Percentiles rank a stretch among this genome's conserved stretches.
These are phyloP conservation scores for Diaporthe destruens DNA, from an alignment of 2,329 filamentous ascomycete genomes.

Conservation along the genomic window DNA sequence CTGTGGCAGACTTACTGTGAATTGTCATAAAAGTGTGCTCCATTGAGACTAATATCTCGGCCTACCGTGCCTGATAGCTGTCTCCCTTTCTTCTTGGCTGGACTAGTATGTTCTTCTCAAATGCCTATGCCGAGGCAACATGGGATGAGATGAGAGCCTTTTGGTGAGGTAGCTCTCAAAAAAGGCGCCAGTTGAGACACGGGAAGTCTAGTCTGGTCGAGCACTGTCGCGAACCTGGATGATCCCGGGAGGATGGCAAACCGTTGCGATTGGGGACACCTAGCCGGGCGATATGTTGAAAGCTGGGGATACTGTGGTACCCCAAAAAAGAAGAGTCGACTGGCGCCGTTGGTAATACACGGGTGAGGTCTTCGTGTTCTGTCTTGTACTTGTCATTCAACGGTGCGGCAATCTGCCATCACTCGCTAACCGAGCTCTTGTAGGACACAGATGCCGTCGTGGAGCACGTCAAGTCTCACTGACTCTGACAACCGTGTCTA, in stretches of 20 bases:
- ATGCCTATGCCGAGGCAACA: constrained; percentile 38
- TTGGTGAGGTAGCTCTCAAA: constrained; percentile 37
- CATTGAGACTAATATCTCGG: constrained; percentile 61
- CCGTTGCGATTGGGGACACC: constrained; percentile 47
- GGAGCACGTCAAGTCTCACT: constrained; percentile 52
- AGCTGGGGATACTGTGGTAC: background rate
- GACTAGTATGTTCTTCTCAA: constrained; percentile 44
- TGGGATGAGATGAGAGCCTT: constrained; percentile 31
- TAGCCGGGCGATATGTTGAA: constrained; percentile 45
- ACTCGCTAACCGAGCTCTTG: constrained; percentile 54
- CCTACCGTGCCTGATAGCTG: constrained; percentile 30
- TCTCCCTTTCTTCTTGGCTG: constrained; percentile 41
- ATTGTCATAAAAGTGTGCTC: constrained; percentile 93
- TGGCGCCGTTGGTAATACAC: constrained; percentile 47
- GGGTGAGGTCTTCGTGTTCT: constrained; percentile 40
- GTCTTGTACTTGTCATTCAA: constrained; percentile 45
- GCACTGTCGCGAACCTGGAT: constrained; percentile 34
- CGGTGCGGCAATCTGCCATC: constrained; percentile 43
- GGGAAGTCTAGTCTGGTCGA: constrained; percentile 33
- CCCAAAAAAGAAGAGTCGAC: constrained; percentile 36
- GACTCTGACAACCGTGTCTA: constrained; percentile 44
- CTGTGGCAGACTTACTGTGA: constrained; percentile 72
- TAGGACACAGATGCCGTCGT: constrained; percentile 56
- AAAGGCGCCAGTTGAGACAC: constrained; percentile 39
- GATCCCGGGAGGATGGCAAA: constrained; percentile 42